Base-by-base conservation (phyloP, 306 rosid genomes). In the Acmispon strigosus region DNA sequence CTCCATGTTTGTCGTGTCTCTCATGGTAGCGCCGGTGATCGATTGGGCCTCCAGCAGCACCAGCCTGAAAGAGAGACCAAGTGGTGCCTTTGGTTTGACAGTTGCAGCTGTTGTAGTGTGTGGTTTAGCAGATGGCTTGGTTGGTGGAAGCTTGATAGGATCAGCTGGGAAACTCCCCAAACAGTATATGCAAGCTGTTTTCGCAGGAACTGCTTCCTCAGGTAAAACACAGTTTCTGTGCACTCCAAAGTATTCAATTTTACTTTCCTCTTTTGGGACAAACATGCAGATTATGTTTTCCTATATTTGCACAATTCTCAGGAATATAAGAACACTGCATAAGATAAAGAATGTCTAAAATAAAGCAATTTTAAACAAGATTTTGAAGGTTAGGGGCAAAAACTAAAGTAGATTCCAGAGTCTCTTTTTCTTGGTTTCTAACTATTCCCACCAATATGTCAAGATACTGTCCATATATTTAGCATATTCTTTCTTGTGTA, bases 151-250 rank as follows among this genome's bases (percentile, higher is more conserved):
- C 82, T 63, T 94, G 82, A 89, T 94, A 48, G 97, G 99, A 57
- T 89, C 97, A n/a, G 94, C 97, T 22, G 97, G 97, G 8, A 85
- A 79, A 82, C 92, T 94, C 20, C 99, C 97, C 9, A 87, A 87
- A 70, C 85, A 82, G 76, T 94, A 87, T 49, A 94, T 94, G 97
- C 99, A 94, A 74, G 97, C 96, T 42, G 96, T 94, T 80, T 89
- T 94, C 74, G 99, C 96, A 5, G 97, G 96, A 62, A 89, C 96
- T 37, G 99, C 96, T 77, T 87, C 97, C 66, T 91, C 99, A 75
- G 99, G 99, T 93, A 58, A 44, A 67, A 58, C 64, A 10, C 52
- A 63, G 39, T 11, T 11, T 65, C 11, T 34, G 37, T 66, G 20
- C 53, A 2, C 54, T 42, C 19, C 20, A 27, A 63, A 61, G 37